A percentile compares a stretch with the other conserved stretches of the same genome.
Evolutionary conservation across 192 early-diverging fungal species (phyloP).

Genomic region (Oehlia diaphana): DNA sequence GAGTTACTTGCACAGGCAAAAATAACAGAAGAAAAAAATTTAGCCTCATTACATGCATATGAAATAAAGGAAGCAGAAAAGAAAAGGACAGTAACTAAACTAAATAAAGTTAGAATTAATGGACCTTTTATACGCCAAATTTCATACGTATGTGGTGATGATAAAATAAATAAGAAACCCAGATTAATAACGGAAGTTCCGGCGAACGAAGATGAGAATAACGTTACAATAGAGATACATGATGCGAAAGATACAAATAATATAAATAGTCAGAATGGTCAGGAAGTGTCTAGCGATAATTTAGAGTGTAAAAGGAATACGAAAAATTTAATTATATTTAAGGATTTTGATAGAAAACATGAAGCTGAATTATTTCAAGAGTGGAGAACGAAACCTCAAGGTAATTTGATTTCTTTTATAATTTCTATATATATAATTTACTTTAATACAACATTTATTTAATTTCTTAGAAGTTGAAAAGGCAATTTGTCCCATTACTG

Average conservation of each 20-base stretch:
- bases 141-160: conserved; percentile 47
- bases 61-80: conserved; percentile 52
- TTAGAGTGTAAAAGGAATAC: not conserved
- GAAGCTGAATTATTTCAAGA: conserved; percentile 15
- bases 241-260: not conserved
- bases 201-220: conserved; percentile 27
- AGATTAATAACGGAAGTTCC: conserved; percentile 31
- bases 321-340: conserved; percentile 11
- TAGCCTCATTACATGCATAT: conserved; percentile 49
- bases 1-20: conserved; percentile 54
- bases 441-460: not conserved
- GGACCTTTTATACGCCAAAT: conserved; percentile 49
- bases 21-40: conserved; percentile 53
- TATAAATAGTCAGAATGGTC: conserved; percentile 1
- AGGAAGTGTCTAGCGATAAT: not conserved
- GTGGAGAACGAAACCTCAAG: conserved; percentile 10
- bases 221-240: conserved; percentile 13
- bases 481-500: conserved; percentile 60
- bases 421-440: not conserved
- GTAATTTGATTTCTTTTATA: not conserved
- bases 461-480: conserved; percentile 36
- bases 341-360: not conserved
- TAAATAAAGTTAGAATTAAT: conserved; percentile 40
- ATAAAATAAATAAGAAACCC: conserved; percentile 35
- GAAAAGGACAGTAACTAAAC: conserved; percentile 39